Base-by-base conservation (phyloP, 106 monocot genomes). In the Phalaenopsis aphrodite region DNA sequence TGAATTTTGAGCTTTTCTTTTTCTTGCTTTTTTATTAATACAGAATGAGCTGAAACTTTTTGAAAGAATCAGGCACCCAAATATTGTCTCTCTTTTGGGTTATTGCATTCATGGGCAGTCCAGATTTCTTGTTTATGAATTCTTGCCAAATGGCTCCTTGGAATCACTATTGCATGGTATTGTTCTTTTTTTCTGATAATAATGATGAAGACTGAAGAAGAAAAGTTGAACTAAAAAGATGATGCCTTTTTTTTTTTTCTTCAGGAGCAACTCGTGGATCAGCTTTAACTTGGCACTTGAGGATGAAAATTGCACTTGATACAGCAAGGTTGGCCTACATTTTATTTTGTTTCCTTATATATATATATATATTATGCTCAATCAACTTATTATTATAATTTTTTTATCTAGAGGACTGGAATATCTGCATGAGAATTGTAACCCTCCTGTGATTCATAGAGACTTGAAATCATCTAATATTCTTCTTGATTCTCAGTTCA, bases 291-390 rank as follows among this genome's bases (percentile, higher is more conserved):
- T 99, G 99, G 99, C 85, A 93, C 57, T 84, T 99, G 73, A 88
- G 95, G 58, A 93, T 99, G 93, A 95, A 99, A 83, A 95, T 99
- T 79, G 95, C 99, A 15, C 91, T 99, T 79, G 99, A 99, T 81
- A 58, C 82, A 42, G 99, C 99, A 85, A 95, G 95, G 99, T 93
- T 75, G 41, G 39, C n/a, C 7, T n/a, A 30, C 65, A 84, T 42
- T 18, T 18, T n/a, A 45, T 56, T 66, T 57, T 7, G 16, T 75
- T 76, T 69, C 17, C 23, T 19, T 5, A 80, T 10, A 19, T 67
- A 10, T 3, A 47, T 73, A 30, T 48, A 11, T 77, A 3, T 78
- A 24, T 69, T 38, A 24, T 8, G 6, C 8, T 68, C 11, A 68
- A 14, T 57, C 47, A 72, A 76, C n/a, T 39, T 49, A 55, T 65